A percentile compares a stretch with the other conserved stretches of the same genome.
phyloP scores from a whole-genome alignment of 2,329 filamentous ascomycete species.

The Seiridium cupressi region DNA sequence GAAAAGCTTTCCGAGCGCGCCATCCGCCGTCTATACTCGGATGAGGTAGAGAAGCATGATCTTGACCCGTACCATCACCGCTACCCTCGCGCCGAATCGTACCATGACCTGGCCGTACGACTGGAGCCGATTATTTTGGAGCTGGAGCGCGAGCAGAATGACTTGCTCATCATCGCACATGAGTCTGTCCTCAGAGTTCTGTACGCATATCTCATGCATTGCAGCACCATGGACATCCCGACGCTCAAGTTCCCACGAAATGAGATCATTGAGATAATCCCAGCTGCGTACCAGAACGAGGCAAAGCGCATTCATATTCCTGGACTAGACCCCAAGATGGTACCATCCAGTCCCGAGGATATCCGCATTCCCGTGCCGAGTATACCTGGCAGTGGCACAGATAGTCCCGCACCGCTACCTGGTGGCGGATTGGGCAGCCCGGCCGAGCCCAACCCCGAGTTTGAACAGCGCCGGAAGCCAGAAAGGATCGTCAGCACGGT shows the following conservation, averaged over 20 bases:
- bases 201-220: slow-evolving; percentile 98
- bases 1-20: slow-evolving; percentile 86
- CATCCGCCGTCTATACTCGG: slow-evolving; percentile 79
- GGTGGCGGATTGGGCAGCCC: slow-evolving; percentile 48
- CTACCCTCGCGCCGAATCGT: slow-evolving; percentile 95
- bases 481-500: slow-evolving; percentile 28
- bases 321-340: slow-evolving; percentile 60
- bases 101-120: slow-evolving; percentile 96
- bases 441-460: slow-evolving; percentile 33
- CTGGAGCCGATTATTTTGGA: slow-evolving; percentile 97
- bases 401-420: slow-evolving; percentile 41
- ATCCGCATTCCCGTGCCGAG: slow-evolving; percentile 72
- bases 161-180: slow-evolving; percentile 96
- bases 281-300: slow-evolving; percentile 95
- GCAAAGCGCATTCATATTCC: slow-evolving; percentile 88
- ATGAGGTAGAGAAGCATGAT: slow-evolving; percentile 91
- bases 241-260: slow-evolving; percentile 90
- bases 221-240: slow-evolving; percentile 91
- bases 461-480: slow-evolving; percentile 20
- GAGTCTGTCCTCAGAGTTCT: slow-evolving; percentile 96
- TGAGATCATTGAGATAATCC: slow-evolving; percentile 98
- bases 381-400: slow-evolving; percentile 26
- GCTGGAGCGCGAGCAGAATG: slow-evolving; percentile 92
- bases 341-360: slow-evolving; percentile 78
- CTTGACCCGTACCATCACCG: slow-evolving; percentile 95